Base-by-base conservation (phyloP, 305 asterid species). In the Solanum chacoense region DNA sequence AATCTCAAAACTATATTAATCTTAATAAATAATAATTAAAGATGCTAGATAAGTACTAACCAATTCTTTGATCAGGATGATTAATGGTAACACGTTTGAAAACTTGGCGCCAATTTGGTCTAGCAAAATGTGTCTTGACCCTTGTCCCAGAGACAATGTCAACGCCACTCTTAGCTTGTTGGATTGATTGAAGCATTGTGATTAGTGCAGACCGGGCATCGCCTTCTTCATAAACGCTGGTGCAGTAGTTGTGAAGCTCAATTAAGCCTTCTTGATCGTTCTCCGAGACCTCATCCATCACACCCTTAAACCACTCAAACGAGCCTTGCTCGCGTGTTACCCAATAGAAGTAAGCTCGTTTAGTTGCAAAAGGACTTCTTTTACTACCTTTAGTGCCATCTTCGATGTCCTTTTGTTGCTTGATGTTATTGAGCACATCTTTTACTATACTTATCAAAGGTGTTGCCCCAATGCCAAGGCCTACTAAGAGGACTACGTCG, bases 241-340 rank as follows among this genome's bases (percentile, higher is more conserved):
- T 95, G 88, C 93, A 91, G 88, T 95, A 95, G 73, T 95, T 95
- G 91, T 94, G 98, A 91, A 95, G 94, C 94, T 95, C 98, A 34
- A 93, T 94, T 12, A 95, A 90, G 32, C 95, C 95, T 92, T 95
- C 92, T 91, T 89, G 94, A 89, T 95, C 98, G 20, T 93, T 93
- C 73, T 95, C 97, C 0, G 96, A 94, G 24, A 94, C 96, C 89
- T 95, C 98, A 88, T 95, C 90, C 98, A 95, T 93, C 35, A 94
- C 95, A 11, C 98, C 95, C 90, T 93, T 94, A 92, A 95, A 95
- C 98, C 98, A 95, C 91, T 94, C 98, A 37, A 95, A 95, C 3
- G 98, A 95, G 3, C 98, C 97, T 89, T 95, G 98, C 89, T 95
- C 98, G 67, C 98, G 92, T 1, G 98, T 95, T 28, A 95, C 98